phyloP scores from a whole-genome alignment of 768 basidiomycete species.

The Russula vinacea region DNA sequence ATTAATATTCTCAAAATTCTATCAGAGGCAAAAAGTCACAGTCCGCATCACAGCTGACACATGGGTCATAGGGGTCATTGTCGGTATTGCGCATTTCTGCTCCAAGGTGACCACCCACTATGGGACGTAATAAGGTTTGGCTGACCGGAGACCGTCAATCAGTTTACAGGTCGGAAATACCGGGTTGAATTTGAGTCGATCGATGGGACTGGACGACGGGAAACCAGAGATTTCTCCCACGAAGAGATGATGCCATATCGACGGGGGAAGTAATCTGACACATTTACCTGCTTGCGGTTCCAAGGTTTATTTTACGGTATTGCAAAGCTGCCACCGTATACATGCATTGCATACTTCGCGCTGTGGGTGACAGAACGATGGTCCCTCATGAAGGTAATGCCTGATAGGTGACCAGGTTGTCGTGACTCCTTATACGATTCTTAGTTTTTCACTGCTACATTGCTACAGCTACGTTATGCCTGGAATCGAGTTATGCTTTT shows the following conservation, averaged over 20 bases:
- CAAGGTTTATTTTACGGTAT: neutral
- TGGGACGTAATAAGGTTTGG: neutral
- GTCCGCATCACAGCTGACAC: slow-evolving; percentile 35
- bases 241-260: slow-evolving; percentile 3
- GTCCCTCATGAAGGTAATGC: neutral
- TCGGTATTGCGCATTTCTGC: slow-evolving; percentile 30
- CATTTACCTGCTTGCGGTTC: neutral
- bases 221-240: slow-evolving; percentile 6
- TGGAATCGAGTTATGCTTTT: neutral
- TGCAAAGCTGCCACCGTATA: neutral
- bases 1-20: neutral
- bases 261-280: neutral
- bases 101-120: slow-evolving; percentile 21
- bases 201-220: slow-evolving; percentile 12
- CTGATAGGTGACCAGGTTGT: neutral
- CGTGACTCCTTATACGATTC: neutral
- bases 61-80: slow-evolving; percentile 39
- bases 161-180: slow-evolving; percentile 14
- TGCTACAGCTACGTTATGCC: neutral
- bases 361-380: neutral
- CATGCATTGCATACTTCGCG: neutral
- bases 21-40: slow-evolving; percentile 34
- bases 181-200: slow-evolving; percentile 17
- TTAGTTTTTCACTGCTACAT: neutral
- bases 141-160: neutral